Evolutionary conservation across 2,329 filamentous ascomycete species (phyloP), one percentile per base, ranked within the genome.

Genomic region (Thelonectria olida): DNA sequence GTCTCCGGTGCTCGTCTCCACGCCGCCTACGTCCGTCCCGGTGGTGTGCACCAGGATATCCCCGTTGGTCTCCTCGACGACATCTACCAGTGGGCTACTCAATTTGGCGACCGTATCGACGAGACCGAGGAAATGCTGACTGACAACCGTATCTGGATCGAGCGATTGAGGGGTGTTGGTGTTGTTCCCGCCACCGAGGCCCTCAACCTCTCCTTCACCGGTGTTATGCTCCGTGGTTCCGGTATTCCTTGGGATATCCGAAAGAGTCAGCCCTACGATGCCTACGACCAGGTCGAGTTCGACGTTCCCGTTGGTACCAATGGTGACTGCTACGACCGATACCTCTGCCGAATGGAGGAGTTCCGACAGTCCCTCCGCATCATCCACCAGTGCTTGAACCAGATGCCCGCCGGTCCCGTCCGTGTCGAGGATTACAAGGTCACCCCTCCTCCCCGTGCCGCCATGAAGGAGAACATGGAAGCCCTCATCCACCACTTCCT

Each of bases 391-490:
- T 99, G 96, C 80, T 83, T 99, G 72, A 98, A 99, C 86, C 93
- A 99, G 85, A 99, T 99, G 92, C 95, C 96, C 49, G 86, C 92
- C 49, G 96, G 96, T 25, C 96, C 96, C 53, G 88, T 98, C 76
- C 92, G 95, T 70, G 93, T 97, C 41, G 96, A 99, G 81, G 96
- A 99, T 81, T 99, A 98, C 89, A 99, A 99, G 88, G 88, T 99
- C 74, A 91, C 92, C 3, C 96, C 96, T 20, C 96, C 96, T 64
- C 96, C 96, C n/a, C 90, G 96, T 75, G 86, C 92, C 44, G 96
- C 96, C 74, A 99, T 99, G 96, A 99, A 99, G 88, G 96, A 99
- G 88, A 99, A 99, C 85, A 99, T 99, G 96, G 96, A 99, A 83
- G 94, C 96, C 38, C 88, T 99, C 42, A 99, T 99, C 77, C 96